Evolutionary conservation across 495 filamentous ascomycete genomes (phyloP).

Genomic region (Aspergillus hancockii): DNA sequence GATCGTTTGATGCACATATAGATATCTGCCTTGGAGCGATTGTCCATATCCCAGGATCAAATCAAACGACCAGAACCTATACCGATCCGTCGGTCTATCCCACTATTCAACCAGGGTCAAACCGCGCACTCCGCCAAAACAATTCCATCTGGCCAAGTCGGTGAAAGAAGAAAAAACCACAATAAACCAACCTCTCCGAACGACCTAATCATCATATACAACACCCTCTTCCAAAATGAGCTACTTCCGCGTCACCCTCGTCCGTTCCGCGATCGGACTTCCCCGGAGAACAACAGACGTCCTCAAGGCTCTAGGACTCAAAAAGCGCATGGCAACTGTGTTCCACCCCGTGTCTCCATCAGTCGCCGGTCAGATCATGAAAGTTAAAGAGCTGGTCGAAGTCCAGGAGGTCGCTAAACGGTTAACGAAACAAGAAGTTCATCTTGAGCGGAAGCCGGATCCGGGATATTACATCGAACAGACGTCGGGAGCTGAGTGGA

Average conservation of each 20-base stretch:
- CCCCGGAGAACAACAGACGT: conserved; percentile 79
- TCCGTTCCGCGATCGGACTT: conserved; percentile 91
- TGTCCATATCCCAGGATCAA: background rate
- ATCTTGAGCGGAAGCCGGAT: conserved; percentile 73
- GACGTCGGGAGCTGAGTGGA: conserved; percentile 36
- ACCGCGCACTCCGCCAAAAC: background rate
- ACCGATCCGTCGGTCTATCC: background rate
- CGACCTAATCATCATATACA: background rate
- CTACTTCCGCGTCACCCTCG: conserved; percentile 93
- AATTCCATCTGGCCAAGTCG: background rate
- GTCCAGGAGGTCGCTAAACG: conserved; percentile 78
- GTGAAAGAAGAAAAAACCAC: background rate
- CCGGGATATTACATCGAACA: conserved; percentile 84
- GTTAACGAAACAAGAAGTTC: conserved; percentile 73
- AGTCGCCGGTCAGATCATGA: conserved; percentile 93
- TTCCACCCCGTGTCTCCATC: conserved; percentile 85
- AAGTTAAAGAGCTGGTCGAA: conserved; percentile 91
- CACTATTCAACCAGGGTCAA: conserved; percentile 1
- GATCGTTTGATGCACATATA: background rate
- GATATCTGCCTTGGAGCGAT: conserved; percentile 7
- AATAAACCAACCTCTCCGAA: background rate
- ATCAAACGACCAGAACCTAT: background rate
- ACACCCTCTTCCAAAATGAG: conserved; percentile 58
- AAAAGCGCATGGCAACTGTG: conserved; percentile 83
- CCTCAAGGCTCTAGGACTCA: conserved; percentile 85